Evolutionary conservation across 768 basidiomycete genomes (phyloP), one percentile per base, ranked within the genome.

Genomic region (Daedaleopsis sinensis): DNA sequence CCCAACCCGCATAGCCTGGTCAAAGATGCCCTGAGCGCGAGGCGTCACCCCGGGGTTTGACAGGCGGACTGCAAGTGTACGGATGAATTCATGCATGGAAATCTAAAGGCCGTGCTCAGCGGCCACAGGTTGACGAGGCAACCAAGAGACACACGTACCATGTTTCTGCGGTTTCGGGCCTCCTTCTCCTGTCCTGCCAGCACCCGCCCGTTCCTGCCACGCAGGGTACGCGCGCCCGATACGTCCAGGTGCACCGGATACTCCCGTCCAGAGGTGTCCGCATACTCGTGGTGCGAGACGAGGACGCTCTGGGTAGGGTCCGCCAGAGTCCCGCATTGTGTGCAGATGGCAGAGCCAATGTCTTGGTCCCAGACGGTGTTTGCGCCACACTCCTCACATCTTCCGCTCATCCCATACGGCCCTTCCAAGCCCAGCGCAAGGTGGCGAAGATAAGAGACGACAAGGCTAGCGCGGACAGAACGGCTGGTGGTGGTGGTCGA

Each of bases 21-120:
- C 82, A 74, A 93, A 93, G 27, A 94, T 73, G 57, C 79, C 79
- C 60, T 81, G 82, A 13, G 88, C 88, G 65, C 91, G 89, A 65
- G 83, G 79, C 63, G 86, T 79, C 67, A 86, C 76, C 70, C 86
- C 87, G 66, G 86, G 73, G 61, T 79, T 80, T 67, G 82, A 81
- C 32, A 92, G 76, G 66, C 83, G 84, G 52, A 78, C 74, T 58
- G 87, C 79, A 39, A 92, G 75, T 47, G 84, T 80, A 62, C 74
- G 77, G 65, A 93, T 88, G 74, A 85, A 88, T 46, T 79, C 78
- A 52, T 81, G 78, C 76, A 90, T 89, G 42, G 85, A 81, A 65
- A 81, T 74, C 91, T 93, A 69, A 3, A 9, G 3, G 27, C 27
- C 60, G 19, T 55, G 13, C 35, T 51, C 39, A 38, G 44, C 58